phyloP scores from a whole-genome alignment of 306 rosid species.

The Cucurbita pepo region DNA sequence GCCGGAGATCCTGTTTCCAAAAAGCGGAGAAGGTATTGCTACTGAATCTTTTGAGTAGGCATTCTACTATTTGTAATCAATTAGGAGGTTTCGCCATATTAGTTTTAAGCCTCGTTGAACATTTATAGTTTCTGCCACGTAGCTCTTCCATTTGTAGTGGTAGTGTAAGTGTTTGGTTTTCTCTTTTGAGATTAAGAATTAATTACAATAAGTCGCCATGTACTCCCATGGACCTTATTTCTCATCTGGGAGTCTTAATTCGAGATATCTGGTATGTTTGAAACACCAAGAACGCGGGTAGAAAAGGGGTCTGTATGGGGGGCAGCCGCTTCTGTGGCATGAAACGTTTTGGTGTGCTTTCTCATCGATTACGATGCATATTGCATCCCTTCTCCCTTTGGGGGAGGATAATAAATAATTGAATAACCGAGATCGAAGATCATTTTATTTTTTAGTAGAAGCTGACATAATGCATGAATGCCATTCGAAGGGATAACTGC shows the following conservation, averaged over 20 bases:
- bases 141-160: neutral
- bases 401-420: neutral
- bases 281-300: neutral
- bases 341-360: too few species aligned
- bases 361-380: too few species aligned
- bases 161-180: neutral
- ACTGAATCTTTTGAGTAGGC: neutral
- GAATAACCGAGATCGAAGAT: neutral
- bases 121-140: neutral
- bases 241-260: neutral
- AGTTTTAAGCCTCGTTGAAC: neutral
- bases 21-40: slow-evolving; percentile 42
- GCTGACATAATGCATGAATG: neutral
- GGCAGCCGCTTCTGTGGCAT: too few species aligned
- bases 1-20: slow-evolving; percentile 31
- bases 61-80: neutral
- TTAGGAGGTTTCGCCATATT: neutral
- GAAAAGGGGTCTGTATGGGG: too few species aligned
- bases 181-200: neutral
- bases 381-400: too few species aligned
- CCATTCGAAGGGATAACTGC: neutral
- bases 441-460: neutral
- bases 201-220: neutral
- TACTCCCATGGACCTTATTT: neutral
- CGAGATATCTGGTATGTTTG: neutral